Conservation (phyloP, 306 rosid species). For the Malus fusca region DNA sequence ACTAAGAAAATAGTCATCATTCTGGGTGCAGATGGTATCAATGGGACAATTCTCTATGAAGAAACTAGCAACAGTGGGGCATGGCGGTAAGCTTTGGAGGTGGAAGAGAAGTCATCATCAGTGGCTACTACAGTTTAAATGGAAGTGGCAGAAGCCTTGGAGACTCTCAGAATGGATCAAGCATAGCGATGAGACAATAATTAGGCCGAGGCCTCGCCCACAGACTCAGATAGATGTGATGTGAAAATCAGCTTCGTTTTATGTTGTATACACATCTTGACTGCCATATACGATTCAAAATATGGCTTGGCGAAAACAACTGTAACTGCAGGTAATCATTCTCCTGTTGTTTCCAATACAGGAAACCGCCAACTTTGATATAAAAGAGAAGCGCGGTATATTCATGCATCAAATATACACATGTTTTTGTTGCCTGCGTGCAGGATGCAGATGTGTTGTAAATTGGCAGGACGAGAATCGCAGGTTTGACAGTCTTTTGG, state of each 20-base stretch:
- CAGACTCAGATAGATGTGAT: constrained; percentile 35
- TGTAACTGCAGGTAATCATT: constrained; percentile 35
- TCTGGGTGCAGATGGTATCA: constrained; percentile 57
- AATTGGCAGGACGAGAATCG: constrained; percentile 24
- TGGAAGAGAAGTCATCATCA: constrained; percentile 95
- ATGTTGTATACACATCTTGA: constrained; percentile 15
- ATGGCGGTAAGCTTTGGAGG: constrained; percentile 75
- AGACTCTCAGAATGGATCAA: constrained; percentile 89
- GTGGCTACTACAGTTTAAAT: constrained; percentile 84
- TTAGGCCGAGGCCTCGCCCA: constrained; percentile 57
- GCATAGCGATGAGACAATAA: constrained; percentile 79
- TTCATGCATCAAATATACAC: neutral
- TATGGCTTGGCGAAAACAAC: constrained; percentile 20
- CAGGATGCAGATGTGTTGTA: constrained; percentile 36
- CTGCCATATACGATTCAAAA: constrained; percentile 12
- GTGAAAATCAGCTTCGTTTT: constrained; percentile 16
- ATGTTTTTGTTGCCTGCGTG: neutral
- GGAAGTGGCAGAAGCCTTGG: constrained; percentile 97
- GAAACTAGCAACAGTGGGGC: constrained; percentile 64
- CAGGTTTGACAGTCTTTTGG: constrained; percentile 10
- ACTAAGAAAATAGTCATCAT: constrained; percentile 15
- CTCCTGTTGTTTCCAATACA: neutral
- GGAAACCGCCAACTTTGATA: neutral
- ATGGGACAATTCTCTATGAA: constrained; percentile 60
- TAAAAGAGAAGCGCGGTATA: neutral